Evolutionary conservation across 371 early-diverging fungal species (phyloP).

Genomic region (Smittium culicis): DNA sequence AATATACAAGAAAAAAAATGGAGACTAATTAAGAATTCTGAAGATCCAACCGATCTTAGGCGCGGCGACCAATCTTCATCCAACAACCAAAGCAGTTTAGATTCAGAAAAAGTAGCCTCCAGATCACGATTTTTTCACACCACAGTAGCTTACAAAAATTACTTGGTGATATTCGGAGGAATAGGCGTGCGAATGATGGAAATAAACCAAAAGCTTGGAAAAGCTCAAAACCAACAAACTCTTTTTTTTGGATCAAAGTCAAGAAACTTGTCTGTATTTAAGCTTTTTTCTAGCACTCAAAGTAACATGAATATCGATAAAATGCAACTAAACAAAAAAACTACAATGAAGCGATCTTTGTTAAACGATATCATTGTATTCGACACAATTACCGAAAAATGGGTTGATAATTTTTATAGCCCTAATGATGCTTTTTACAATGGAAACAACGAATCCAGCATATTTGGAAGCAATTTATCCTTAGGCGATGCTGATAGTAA

Average conservation of each 20-base stretch:
- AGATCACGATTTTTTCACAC: conserved; percentile 65
- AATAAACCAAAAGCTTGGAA: neutral
- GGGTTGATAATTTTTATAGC: conserved; percentile 27
- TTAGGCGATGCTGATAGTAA: neutral
- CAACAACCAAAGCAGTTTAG: neutral
- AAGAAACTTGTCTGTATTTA: conserved; percentile 3
- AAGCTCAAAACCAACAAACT: neutral
- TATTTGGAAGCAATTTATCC: conserved; percentile 3
- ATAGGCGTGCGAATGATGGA: conserved; percentile 23
- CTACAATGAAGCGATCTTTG: conserved; percentile 32
- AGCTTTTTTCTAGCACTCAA: neutral
- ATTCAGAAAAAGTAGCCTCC: neutral
- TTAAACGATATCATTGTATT: conserved; percentile 57
- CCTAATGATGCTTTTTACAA: neutral
- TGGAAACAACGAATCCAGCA: neutral
- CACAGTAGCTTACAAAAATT: conserved; percentile 41
- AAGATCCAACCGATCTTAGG: conserved; percentile 16
- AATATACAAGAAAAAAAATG: conserved; percentile 47
- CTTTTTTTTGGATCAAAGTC: conserved; percentile 13
- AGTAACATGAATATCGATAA: conserved; percentile 1
- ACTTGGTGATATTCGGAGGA: conserved; percentile 39
- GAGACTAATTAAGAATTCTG: conserved; percentile 30
- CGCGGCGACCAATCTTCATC: neutral
- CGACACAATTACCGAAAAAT: conserved; percentile 45
- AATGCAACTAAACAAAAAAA: conserved; percentile 17